Base-by-base conservation (phyloP, 495 filamentous ascomycete genomes). In the Cercophora sp. region DNA sequence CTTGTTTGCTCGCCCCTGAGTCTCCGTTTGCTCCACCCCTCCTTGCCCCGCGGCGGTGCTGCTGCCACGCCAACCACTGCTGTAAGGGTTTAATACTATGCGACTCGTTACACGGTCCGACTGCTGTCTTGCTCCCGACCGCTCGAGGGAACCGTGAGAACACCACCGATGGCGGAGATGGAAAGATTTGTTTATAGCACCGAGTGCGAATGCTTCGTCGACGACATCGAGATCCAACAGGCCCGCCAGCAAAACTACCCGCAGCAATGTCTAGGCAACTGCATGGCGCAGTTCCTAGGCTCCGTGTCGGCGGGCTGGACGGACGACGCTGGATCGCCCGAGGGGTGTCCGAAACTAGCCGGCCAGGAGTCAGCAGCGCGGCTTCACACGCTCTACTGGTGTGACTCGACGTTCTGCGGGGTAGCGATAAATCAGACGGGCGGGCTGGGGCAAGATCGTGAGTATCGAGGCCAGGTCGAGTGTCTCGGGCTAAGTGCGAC, bases 301-400 rank as follows among this genome's bases (percentile, higher is more conserved):
- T 25, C 47, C 4, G 42, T 61, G 18, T 25, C 23, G 23, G 29
- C 51, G 16, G 53, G 47, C 22, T 66, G 56, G 58, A 40, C 22
- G 5, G 59, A 52, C 2, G n/a, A 29, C 19, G 25, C 48, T 15
- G 50, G 57, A 16, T 65, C 60, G 62, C 15, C 9, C 4, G 42
- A 48, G 0, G 52, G 51, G 6, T 65, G 64, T 53, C 18, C 31
- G 43, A 43, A 42, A 11, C 51, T 67, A 20, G 59, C 61, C 35
- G 46, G 35, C 39, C 27, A 19, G 26, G 22, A 19, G 11, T n/a
- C 54, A 6, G 32, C 50, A 15, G 29, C 11, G n/a, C 39, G 48
- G 27, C 59, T 77, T 22, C 73, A 66, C 70, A 48, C 57, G 46
- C 62, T 75, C 27, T 77, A 77, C 53, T 73, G 68, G 58, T 76